Base-by-base conservation (phyloP, 2,329 filamentous ascomycete genomes). In the Didymella exigua region DNA sequence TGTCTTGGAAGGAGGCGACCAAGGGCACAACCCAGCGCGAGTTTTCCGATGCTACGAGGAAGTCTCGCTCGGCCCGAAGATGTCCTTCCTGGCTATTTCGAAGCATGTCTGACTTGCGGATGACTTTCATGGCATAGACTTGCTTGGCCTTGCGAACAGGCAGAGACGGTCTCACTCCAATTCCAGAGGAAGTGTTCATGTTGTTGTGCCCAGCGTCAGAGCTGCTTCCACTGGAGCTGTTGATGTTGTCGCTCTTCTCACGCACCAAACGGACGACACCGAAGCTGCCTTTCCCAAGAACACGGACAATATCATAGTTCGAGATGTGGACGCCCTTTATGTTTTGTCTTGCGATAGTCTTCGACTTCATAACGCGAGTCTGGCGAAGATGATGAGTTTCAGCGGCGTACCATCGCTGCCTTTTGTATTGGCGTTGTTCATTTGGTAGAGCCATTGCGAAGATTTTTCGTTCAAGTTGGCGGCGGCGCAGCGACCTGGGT, bases 121-220 rank as follows among this genome's bases (percentile, higher is more conserved):
- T 98, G 27, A 96, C 90, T 72, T 98, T 98, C 93, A 98, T 97
- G 13, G 95, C 95, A 72, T 89, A 98, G 0, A 96, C 86, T 53
- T 89, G 83, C 37, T 67, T 68, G 16, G 29, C 50, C 27, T 58
- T 70, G 14, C 44, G 55, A 11, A 21, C 36, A 7, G 53, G 23
- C 13, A 47, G 27, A 2, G 45, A 38, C 9, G 49, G 14, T 19
- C 26, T 48, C 5, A 49, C 38, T 2, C 43, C 40, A 3, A 42
- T 33, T 23, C 49, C 53, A 3, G 52, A 54, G 13, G 47, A 42
- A 24, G 21, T 13, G 13, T 51, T 53, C 16, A 60, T 60, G 10
- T 58, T 51, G 16, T 54, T 53, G 23, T 42, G 57, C n/a, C 44
- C 52, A 13, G 11, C 1, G 9, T 48, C 43, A 0, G 37, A 38